phyloP scores from a whole-genome alignment of 106 monocot genomes.

The Alisma plantagoaquatica region DNA sequence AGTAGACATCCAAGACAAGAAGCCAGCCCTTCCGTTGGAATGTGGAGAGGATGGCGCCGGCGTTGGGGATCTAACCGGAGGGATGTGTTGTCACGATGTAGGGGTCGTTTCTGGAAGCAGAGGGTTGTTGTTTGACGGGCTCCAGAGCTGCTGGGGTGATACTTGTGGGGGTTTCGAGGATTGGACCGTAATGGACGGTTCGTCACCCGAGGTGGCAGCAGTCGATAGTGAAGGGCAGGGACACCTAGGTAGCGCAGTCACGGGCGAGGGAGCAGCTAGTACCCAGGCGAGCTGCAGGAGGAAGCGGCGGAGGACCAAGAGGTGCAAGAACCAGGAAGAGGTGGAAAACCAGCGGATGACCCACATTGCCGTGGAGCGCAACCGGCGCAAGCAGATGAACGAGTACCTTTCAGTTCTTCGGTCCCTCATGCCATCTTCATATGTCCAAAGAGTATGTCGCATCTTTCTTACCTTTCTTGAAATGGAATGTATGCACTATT shows the following conservation, averaged over 20 bases:
- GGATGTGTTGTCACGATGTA: background rate
- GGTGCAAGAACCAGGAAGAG: conserved; percentile 46
- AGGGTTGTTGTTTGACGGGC: conserved; percentile 5
- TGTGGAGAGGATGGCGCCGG: background rate
- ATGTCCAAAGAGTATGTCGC: conserved; percentile 27
- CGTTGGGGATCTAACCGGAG: background rate
- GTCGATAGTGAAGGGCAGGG: background rate
- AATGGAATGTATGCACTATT: too few relatives aligned
- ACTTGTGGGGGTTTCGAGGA: conserved; percentile 27
- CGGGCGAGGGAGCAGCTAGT: background rate
- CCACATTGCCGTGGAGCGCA: conserved; percentile 65
- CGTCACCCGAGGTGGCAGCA: conserved; percentile 11
- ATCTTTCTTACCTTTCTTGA: background rate
- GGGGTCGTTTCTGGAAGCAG: background rate
- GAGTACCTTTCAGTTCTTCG: conserved; percentile 40
- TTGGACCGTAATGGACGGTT: conserved; percentile 23
- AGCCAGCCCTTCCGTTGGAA: too few relatives aligned
- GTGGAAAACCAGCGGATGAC: conserved; percentile 60
- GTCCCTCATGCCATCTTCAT: conserved; percentile 52
- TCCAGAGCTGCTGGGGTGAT: too few relatives aligned
- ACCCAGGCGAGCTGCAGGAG: conserved; percentile 12
- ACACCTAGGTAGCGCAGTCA: background rate
- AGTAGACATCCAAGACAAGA: too few relatives aligned
- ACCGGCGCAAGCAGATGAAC: conserved; percentile 56
- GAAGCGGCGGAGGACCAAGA: conserved; percentile 30